Conservation (phyloP, 768 basidiomycete species). For the Boletales sp. region DNA sequence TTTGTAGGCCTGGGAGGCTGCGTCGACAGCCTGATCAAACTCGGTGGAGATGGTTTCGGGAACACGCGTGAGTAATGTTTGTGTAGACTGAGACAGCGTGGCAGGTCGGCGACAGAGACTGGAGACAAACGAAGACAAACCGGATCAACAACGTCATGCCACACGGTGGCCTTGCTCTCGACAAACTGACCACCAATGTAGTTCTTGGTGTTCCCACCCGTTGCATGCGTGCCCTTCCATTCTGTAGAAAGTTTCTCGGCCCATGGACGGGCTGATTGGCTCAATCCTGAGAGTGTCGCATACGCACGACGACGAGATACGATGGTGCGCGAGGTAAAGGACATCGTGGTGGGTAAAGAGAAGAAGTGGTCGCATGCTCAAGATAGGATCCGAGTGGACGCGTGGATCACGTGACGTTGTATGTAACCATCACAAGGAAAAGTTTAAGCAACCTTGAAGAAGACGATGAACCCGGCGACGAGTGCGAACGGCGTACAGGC, state of each 20-base stretch:
- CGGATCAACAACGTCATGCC: constrained; percentile 88
- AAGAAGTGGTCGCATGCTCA: too few species aligned
- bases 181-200: constrained; percentile 89
- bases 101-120: neutral
- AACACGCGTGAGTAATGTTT: constrained; percentile 83
- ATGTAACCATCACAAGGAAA: neutral
- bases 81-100: constrained; percentile 62
- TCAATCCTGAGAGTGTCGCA: constrained; percentile 49
- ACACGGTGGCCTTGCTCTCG: constrained; percentile 72
- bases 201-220: constrained; percentile 87
- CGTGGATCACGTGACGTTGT: constrained; percentile 13
- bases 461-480: constrained; percentile 17
- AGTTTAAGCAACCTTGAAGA: neutral
- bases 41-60: constrained; percentile 84
- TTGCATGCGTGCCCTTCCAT: constrained; percentile 86
- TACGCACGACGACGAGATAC: constrained; percentile 33
- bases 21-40: constrained; percentile 78
- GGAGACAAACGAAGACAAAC: constrained; percentile 43
- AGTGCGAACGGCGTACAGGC: constrained; percentile 12
- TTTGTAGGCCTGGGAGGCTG: constrained; percentile 83
- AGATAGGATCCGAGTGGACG: neutral
- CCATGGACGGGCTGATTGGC: constrained; percentile 50
- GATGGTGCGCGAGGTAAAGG: constrained; percentile 1
- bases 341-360: constrained; percentile 16
- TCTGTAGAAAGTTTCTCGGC: constrained; percentile 68